Percentiles rank a stretch among this genome's conserved stretches.
Evolutionary conservation across 345 rosid species (phyloP).

Genomic region (Stellera chamaejasme): DNA sequence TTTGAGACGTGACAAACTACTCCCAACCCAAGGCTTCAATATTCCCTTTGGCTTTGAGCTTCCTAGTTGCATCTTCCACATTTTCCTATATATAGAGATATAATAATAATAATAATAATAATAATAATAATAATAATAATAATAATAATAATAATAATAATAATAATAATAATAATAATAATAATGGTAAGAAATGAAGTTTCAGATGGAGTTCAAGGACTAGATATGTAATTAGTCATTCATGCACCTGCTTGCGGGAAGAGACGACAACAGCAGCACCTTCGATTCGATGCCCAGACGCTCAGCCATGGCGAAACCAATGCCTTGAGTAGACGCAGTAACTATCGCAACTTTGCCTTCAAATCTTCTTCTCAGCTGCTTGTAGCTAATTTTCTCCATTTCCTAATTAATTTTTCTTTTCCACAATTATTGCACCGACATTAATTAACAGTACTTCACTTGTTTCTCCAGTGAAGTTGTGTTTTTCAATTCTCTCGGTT

Average conservation of each 20-base stretch:
- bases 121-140: too few relatives aligned
- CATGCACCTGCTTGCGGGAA: slow-evolving; percentile 58
- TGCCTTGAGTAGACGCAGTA: slow-evolving; percentile 94
- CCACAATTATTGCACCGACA: too few relatives aligned
- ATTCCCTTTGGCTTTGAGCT: slow-evolving; percentile 60
- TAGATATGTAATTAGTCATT: too few relatives aligned
- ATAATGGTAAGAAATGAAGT: too few relatives aligned
- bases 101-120: too few relatives aligned
- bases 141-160: too few relatives aligned
- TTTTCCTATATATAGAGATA: slow-evolving; percentile 38
- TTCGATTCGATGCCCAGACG: slow-evolving; percentile 80
- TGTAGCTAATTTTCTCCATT: slow-evolving; percentile 27
- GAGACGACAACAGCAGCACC: slow-evolving; percentile 67
- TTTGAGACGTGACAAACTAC: slow-evolving; percentile 87
- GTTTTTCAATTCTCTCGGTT: too few relatives aligned
- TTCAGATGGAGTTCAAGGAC: too few relatives aligned
- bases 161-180: too few relatives aligned
- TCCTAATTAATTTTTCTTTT: not conserved
- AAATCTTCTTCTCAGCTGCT: slow-evolving; percentile 35
- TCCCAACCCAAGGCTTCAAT: slow-evolving; percentile 72
- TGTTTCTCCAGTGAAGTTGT: too few relatives aligned
- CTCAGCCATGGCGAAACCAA: slow-evolving; percentile 66
- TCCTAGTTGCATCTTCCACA: slow-evolving; percentile 70
- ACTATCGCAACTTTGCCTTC: slow-evolving; percentile 82
- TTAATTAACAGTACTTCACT: too few relatives aligned